Conservation (phyloP, 352 stramenopile species). For the Phytophthora sojae region DNA sequence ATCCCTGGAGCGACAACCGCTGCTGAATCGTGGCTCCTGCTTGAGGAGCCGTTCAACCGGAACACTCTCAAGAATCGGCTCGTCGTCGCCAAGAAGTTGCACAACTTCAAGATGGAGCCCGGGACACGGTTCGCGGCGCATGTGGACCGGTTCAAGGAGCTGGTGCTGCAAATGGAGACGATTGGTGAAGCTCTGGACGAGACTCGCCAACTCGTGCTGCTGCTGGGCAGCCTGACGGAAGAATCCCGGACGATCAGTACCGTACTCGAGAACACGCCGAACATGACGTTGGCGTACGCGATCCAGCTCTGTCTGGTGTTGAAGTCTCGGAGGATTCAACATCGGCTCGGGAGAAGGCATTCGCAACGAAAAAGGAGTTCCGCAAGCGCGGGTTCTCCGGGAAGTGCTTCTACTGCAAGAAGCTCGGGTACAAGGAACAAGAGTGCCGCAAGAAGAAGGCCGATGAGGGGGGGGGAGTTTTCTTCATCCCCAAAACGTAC, state of each 20-base stretch:
- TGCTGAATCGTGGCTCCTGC: slow-evolving; percentile 10
- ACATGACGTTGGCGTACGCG: slow-evolving; percentile 8
- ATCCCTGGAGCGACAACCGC: slow-evolving; percentile 7
- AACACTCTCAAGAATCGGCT: slow-evolving; percentile 38
- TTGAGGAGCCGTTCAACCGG: slow-evolving; percentile 32
- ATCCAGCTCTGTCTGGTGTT: slow-evolving; percentile 15
- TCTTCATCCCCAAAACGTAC: too few species aligned
- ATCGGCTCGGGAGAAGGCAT: slow-evolving; percentile 20
- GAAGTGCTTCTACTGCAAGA: slow-evolving; percentile 27
- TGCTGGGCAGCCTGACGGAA: slow-evolving; percentile 33
- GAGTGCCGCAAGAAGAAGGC: slow-evolving; percentile 21
- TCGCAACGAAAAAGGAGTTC: slow-evolving; percentile 7
- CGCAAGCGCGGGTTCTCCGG: slow-evolving; percentile 8
- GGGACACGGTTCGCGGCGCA: slow-evolving; percentile 8
- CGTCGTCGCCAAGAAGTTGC: slow-evolving; percentile 16
- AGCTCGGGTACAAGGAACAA: slow-evolving; percentile 7
- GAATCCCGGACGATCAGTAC: slow-evolving; percentile 23
- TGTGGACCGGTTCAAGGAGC: slow-evolving; percentile 11
- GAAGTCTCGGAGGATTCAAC: slow-evolving; percentile 7
- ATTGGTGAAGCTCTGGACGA: slow-evolving; percentile 24
- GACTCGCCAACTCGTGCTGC: slow-evolving; percentile 28
- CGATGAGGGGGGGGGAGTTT: background rate
- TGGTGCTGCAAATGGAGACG: background rate
- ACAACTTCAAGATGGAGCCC: slow-evolving; percentile 41
- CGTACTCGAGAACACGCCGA: slow-evolving; percentile 14